A percentile compares a stretch with the other conserved stretches of the same genome.
Conservation (phyloP, 225 moss, liverwort and hornwort species). For the Sphagnum tenellum region DNA sequence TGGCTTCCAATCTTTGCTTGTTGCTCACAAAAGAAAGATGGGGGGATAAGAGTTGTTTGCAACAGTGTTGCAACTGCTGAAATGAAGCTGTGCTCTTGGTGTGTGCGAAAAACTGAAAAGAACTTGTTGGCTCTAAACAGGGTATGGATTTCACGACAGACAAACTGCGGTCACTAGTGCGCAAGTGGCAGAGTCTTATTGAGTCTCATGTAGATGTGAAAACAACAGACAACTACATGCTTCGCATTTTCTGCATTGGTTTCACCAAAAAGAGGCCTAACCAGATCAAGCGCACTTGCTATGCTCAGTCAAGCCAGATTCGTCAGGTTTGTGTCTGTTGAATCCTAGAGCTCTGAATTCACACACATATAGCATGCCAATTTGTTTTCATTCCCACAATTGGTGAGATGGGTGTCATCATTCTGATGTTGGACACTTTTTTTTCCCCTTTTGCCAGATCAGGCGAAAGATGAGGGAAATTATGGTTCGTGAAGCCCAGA, state of each 20-base stretch:
- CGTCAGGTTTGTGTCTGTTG: constrained; percentile 11
- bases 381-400: no score
- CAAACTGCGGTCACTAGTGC: constrained; percentile 29
- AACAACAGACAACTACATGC: constrained; percentile 33
- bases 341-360: no score
- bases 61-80: no score
- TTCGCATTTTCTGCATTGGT: constrained; percentile 34
- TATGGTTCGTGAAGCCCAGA: constrained; percentile 3
- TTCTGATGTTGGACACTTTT: no score
- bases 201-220: constrained; percentile 43
- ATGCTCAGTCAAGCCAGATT: constrained; percentile 35
- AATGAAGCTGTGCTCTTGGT: no score
- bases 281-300: constrained; percentile 40
- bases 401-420: no score
- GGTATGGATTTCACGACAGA: constrained; percentile 48
- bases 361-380: no score
- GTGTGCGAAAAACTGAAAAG: no score
- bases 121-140: not conserved
- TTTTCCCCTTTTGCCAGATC: not conserved
- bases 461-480: constrained; percentile 5
- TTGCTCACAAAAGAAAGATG: no score
- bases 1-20: no score
- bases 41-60: no score
- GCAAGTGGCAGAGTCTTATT: constrained; percentile 43
- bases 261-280: constrained; percentile 42